A percentile compares a stretch with the other conserved stretches of the same genome.
Evolutionary conservation across 768 basidiomycete species (phyloP).

Genomic region (Rhizopogon salebrosus): DNA sequence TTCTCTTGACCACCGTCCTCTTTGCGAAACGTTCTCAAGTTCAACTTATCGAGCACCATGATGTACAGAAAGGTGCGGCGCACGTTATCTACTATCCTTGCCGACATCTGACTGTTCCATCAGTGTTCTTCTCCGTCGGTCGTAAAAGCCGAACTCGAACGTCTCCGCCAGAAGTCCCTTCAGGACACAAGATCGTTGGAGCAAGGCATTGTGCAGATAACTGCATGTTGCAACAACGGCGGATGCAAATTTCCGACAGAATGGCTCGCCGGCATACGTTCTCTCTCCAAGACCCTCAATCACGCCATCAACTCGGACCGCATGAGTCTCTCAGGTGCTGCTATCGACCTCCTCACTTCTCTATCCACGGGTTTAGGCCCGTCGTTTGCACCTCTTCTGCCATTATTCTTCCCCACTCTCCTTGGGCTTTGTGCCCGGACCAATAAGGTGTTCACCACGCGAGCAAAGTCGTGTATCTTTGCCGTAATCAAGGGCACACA

Average conservation of each 20-base stretch:
- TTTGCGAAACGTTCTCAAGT: too few relatives aligned
- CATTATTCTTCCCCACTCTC: slow-evolving; percentile 64
- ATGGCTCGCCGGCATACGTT: slow-evolving; percentile 45
- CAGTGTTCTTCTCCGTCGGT: slow-evolving; percentile 28
- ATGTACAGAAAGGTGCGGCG: slow-evolving; percentile 23
- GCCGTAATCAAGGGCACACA: slow-evolving; percentile 64
- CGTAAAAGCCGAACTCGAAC: slow-evolving; percentile 36
- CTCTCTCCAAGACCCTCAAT: slow-evolving; percentile 48
- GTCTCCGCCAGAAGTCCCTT: slow-evolving; percentile 35
- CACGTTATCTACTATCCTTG: rapidly evolving
- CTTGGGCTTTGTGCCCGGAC: slow-evolving; percentile 66
- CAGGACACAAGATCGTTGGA: slow-evolving; percentile 75
- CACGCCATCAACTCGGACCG: slow-evolving; percentile 69
- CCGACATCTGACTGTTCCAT: background rate
- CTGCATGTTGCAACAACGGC: slow-evolving; percentile 44
- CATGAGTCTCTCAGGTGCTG: slow-evolving; percentile 60
- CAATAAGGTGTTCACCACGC: slow-evolving; percentile 72
- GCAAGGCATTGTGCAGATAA: slow-evolving; percentile 41
- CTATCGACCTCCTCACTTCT: slow-evolving; percentile 55
- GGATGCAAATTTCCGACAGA: slow-evolving; percentile 48
- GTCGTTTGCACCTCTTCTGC: slow-evolving; percentile 62
- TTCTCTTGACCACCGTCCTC: too few relatives aligned
- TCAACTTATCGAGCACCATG: too few relatives aligned
- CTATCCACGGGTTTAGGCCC: slow-evolving; percentile 51
- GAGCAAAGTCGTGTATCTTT: slow-evolving; percentile 56